phyloP scores from a whole-genome alignment of 345 rosid species.

The Acer saccharum region DNA sequence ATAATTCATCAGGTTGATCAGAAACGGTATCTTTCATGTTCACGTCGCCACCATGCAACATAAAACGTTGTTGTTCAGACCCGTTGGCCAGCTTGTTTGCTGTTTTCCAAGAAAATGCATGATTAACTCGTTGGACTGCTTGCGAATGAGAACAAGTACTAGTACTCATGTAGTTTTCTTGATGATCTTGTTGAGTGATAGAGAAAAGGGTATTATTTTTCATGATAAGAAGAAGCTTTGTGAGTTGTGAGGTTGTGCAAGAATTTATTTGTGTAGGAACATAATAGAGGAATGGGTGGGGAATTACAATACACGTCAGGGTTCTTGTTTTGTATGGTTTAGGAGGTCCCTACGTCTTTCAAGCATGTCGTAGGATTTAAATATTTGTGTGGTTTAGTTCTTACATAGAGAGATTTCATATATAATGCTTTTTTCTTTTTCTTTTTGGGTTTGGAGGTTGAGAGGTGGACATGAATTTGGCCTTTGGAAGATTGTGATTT shows the following conservation, averaged over 20 bases:
- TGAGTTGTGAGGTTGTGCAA: not conserved
- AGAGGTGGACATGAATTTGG: not conserved
- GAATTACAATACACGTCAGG: slow-evolving; percentile 29
- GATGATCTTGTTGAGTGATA: slow-evolving; percentile 6
- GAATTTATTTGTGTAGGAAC: slow-evolving; percentile 5
- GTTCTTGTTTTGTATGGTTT: slow-evolving; percentile 36
- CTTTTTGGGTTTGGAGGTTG: not conserved
- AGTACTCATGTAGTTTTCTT: slow-evolving; percentile 10
- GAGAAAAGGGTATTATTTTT: slow-evolving; percentile 15
- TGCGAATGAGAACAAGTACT: slow-evolving; percentile 2
- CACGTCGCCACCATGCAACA: no score
- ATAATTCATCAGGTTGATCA: no score
- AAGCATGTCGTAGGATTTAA: slow-evolving; percentile 2
- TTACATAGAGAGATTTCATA: not conserved
- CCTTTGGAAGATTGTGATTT: not conserved
- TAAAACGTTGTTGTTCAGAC: not conserved
- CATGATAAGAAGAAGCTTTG: slow-evolving; percentile 9
- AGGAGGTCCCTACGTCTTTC: slow-evolving; percentile 42
- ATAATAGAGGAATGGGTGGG: slow-evolving; percentile 29
- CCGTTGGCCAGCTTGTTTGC: slow-evolving; percentile 5
- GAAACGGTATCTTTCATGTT: no score
- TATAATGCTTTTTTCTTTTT: no score
- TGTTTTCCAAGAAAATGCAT: not conserved
- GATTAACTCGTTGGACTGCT: not conserved
- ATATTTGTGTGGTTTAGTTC: slow-evolving; percentile 27